phyloP scores from a whole-genome alignment of 75 land plant species.

The Picea glauca region DNA sequence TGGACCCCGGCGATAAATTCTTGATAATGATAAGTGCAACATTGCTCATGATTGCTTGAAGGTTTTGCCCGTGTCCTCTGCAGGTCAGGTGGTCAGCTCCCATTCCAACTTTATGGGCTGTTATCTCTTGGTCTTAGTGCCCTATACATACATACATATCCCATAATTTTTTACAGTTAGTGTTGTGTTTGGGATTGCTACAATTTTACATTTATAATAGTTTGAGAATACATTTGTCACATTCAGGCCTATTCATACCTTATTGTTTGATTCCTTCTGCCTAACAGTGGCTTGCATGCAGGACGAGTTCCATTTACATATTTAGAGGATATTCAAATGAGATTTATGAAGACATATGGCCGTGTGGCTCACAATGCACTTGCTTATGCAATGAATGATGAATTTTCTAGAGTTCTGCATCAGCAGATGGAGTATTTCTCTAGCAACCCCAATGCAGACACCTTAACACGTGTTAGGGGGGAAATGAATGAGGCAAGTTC shows the following conservation, averaged over 20 bases:
- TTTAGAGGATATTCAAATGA: slow-evolving; percentile 92
- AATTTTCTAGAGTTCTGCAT: slow-evolving; percentile 93
- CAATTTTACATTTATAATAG: background rate
- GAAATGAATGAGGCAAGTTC: slow-evolving; percentile 85
- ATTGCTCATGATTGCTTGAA: too few relatives aligned
- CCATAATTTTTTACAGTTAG: background rate
- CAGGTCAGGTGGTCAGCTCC: too few relatives aligned
- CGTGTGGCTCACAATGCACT: slow-evolving; percentile 71
- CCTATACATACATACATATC: too few relatives aligned
- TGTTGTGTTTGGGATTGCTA: background rate
- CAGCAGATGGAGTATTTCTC: slow-evolving; percentile 99
- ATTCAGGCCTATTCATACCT: background rate
- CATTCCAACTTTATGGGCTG: too few relatives aligned
- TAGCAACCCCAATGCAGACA: slow-evolving; percentile 86
- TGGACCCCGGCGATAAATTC: too few relatives aligned
- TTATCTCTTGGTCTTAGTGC: too few relatives aligned
- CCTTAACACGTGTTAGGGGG: slow-evolving; percentile 83
- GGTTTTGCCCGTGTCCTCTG: too few relatives aligned
- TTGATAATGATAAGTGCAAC: too few relatives aligned
- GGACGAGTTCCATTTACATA: slow-evolving; percentile 88
- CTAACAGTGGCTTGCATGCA: slow-evolving; percentile 22
- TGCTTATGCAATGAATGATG: slow-evolving; percentile 98
- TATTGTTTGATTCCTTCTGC: background rate
- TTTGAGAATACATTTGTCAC: background rate
- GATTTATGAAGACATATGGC: slow-evolving; percentile 96